Evolutionary conservation across 768 basidiomycete genomes (phyloP).

Genomic region (Xerocomus brunneocitrinus): DNA sequence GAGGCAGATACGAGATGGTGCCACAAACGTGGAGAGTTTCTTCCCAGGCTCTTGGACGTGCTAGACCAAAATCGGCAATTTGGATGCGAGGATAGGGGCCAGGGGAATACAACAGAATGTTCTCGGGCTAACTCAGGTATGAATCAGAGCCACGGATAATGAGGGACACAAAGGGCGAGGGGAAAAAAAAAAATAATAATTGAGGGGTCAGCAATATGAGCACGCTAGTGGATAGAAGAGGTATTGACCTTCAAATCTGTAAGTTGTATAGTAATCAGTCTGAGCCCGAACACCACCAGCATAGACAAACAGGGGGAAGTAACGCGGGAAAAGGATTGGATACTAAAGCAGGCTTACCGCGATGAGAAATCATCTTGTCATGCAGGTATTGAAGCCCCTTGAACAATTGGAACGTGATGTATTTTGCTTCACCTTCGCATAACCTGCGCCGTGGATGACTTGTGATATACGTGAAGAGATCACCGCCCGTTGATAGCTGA

Average conservation of each 20-base stretch:
- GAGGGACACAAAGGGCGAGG: background rate
- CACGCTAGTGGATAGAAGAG: background rate
- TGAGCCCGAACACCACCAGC: background rate
- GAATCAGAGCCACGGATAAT: background rate
- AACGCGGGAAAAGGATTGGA: background rate
- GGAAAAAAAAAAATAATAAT: too few species aligned
- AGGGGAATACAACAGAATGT: conserved; percentile 72
- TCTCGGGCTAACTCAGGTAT: conserved; percentile 58
- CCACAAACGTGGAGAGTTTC: conserved; percentile 84
- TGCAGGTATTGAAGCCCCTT: conserved; percentile 69
- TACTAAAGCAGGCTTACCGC: conserved; percentile 45
- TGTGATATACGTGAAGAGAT: conserved; percentile 82
- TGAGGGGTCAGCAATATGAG: background rate
- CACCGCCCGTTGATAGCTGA: conserved; percentile 80
- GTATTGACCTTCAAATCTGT: conserved; percentile 59
- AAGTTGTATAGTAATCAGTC: background rate
- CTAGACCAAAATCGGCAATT: conserved; percentile 85
- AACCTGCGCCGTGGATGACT: conserved; percentile 53
- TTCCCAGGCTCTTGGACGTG: conserved; percentile 72
- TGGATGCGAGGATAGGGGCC: conserved; percentile 81
- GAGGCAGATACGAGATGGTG: conserved; percentile 82
- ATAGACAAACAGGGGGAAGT: background rate
- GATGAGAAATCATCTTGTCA: conserved; percentile 67
- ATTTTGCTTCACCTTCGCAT: conserved; percentile 79
- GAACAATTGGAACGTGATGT: conserved; percentile 77